phyloP scores from a whole-genome alignment of 257 asterid genomes.

The Agastache rugosa region DNA sequence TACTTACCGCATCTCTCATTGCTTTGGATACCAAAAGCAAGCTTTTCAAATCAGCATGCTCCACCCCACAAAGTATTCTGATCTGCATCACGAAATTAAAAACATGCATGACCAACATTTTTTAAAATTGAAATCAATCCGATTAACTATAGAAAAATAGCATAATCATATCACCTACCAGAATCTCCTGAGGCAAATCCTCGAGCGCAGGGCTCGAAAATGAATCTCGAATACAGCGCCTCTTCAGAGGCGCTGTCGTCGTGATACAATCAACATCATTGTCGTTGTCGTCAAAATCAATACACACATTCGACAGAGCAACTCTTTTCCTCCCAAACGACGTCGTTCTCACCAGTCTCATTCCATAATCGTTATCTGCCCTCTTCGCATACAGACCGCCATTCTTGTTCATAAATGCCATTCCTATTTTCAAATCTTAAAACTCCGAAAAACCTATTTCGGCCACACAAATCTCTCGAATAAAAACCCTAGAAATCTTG shows the following conservation, averaged over 20 bases:
- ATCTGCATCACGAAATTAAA: conserved; percentile 47
- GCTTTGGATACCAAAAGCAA: conserved; percentile 57
- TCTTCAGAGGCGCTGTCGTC: conserved; percentile 38
- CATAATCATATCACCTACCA: conserved; percentile 40
- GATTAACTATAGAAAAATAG: too few relatives aligned
- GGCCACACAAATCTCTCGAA: not conserved
- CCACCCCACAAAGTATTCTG: conserved; percentile 65
- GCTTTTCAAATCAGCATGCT: conserved; percentile 70
- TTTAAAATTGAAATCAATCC: too few relatives aligned
- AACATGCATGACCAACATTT: too few relatives aligned
- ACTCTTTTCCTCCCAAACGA: conserved; percentile 69
- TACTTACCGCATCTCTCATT: conserved; percentile 61
- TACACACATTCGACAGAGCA: conserved; percentile 33
- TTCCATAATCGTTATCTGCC: conserved; percentile 36
- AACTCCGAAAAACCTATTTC: not conserved
- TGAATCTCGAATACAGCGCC: conserved; percentile 42
- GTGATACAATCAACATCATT: not conserved
- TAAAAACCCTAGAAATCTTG: conserved; percentile 11
- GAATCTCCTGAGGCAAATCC: conserved; percentile 66
- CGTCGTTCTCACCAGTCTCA: conserved; percentile 52
- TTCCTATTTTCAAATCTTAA: not conserved
- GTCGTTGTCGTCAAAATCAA: conserved; percentile 34
- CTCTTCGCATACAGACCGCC: not conserved
- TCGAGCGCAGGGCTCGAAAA: conserved; percentile 43
- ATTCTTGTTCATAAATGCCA: conserved; percentile 31